Conservation (phyloP, 805 yeast species). For the Peterozyma xylosa region DNA sequence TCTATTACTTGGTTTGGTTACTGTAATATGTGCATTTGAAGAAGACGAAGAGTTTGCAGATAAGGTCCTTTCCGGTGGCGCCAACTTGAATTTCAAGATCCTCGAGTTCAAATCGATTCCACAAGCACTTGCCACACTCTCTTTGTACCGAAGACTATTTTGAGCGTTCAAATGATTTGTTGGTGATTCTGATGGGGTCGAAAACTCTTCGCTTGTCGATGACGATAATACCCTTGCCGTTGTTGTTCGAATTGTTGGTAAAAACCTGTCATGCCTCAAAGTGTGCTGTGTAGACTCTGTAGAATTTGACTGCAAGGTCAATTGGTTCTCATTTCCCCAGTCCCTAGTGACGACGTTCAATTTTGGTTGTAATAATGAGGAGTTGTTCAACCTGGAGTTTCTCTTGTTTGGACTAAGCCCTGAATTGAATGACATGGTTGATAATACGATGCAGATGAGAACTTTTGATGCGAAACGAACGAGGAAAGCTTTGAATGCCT, state of each 20-base stretch:
- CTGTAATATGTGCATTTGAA: slow-evolving; percentile 9
- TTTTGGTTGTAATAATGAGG: slow-evolving; percentile 19
- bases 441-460: background rate
- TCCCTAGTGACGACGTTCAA: slow-evolving; percentile 25
- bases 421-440: background rate
- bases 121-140: slow-evolving; percentile 89
- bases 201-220: slow-evolving; percentile 3
- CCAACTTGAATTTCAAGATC: slow-evolving; percentile 80
- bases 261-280: slow-evolving; percentile 5
- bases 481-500: background rate
- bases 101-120: slow-evolving; percentile 80
- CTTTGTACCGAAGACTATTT: slow-evolving; percentile 53
- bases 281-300: background rate
- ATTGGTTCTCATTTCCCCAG: slow-evolving; percentile 16
- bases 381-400: background rate
- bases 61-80: slow-evolving; percentile 57
- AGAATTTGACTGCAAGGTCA: background rate
- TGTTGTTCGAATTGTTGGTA: slow-evolving; percentile 6
- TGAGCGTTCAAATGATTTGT: slow-evolving; percentile 48
- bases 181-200: slow-evolving; percentile 29
- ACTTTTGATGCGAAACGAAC: background rate
- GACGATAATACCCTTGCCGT: background rate
- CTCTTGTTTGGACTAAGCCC: background rate
- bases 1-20: slow-evolving; percentile 16
- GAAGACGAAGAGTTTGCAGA: slow-evolving; percentile 13